These are phyloP conservation scores for Silene latifolia DNA, from an alignment of 148 eudicot genomes.

Conservation along the genomic window DNA sequence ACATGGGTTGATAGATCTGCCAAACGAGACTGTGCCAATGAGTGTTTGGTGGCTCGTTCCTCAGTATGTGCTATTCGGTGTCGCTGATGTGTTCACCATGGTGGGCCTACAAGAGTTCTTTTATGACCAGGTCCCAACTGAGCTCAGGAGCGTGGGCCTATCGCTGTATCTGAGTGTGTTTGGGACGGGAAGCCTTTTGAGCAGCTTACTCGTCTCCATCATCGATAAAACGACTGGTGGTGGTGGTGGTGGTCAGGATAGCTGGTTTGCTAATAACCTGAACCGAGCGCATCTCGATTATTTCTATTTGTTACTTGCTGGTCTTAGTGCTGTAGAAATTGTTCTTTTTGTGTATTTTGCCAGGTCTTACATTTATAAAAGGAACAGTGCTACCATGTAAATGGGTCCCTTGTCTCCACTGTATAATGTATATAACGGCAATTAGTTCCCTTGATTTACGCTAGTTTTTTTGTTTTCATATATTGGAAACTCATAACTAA, in stretches of 20 bases:
- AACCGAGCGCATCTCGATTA: slow-evolving; percentile 67
- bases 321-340: slow-evolving; percentile 34
- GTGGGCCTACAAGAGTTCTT: slow-evolving; percentile 72
- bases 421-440: too few species aligned
- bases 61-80: slow-evolving; percentile 51
- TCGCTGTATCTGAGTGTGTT: slow-evolving; percentile 54
- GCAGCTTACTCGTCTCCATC: slow-evolving; percentile 60
- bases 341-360: slow-evolving; percentile 33
- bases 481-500: too few species aligned
- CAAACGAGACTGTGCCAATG: slow-evolving; percentile 50
- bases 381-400: slow-evolving; percentile 12
- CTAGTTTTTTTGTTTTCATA: too few species aligned
- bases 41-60: slow-evolving; percentile 71
- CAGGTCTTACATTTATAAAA: slow-evolving; percentile 40
- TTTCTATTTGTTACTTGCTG: slow-evolving; percentile 57
- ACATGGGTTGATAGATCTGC: slow-evolving; percentile 44
- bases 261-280: slow-evolving; percentile 63
- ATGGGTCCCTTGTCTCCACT: too few species aligned
- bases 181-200: slow-evolving; percentile 60
- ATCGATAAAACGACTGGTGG: slow-evolving; percentile 39
- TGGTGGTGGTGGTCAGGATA: slow-evolving; percentile 26
- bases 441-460: too few species aligned
- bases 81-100: slow-evolving; percentile 52
- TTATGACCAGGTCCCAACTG: slow-evolving; percentile 65
- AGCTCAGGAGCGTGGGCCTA: slow-evolving; percentile 54